phyloP scores from a whole-genome alignment of 2,329 filamentous ascomycete species.

The Zymoseptoria passerinii region DNA sequence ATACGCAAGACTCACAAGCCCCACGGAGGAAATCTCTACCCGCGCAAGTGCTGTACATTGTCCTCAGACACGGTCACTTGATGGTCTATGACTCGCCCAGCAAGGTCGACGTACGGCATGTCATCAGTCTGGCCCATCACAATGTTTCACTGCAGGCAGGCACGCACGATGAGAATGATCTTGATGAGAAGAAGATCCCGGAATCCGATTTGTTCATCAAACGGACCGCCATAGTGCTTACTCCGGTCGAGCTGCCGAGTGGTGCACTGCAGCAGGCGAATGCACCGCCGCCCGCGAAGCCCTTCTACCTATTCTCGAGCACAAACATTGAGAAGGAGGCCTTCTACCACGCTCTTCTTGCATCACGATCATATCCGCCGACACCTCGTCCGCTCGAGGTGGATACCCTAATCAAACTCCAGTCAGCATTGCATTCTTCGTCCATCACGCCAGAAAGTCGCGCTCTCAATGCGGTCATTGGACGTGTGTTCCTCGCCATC shows the following conservation, averaged over 20 bases:
- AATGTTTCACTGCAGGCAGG: slow-evolving; percentile 78
- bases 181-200: slow-evolving; percentile 58
- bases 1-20: slow-evolving; percentile 1
- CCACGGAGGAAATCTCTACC: slow-evolving; percentile 13
- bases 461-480: slow-evolving; percentile 88
- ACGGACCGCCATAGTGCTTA: slow-evolving; percentile 39
- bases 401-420: slow-evolving; percentile 77
- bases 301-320: slow-evolving; percentile 90
- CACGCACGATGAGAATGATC: slow-evolving; percentile 13
- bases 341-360: slow-evolving; percentile 88
- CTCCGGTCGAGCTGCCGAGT: slow-evolving; percentile 19
- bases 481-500: slow-evolving; percentile 76
- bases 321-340: slow-evolving; percentile 96
- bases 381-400: slow-evolving; percentile 69
- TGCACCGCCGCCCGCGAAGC: slow-evolving; percentile 45
- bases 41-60: slow-evolving; percentile 28
- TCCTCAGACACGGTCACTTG: slow-evolving; percentile 72
- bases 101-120: slow-evolving; percentile 90
- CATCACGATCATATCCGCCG: slow-evolving; percentile 59
- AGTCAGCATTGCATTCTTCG: slow-evolving; percentile 83
- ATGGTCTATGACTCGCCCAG: slow-evolving; percentile 97
- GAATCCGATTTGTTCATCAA: slow-evolving; percentile 96
- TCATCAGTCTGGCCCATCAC: slow-evolving; percentile 86
- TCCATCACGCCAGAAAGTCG: slow-evolving; percentile 74
- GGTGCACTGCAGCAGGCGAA: slow-evolving; percentile 13